Percentiles rank a stretch among this genome's conserved stretches.
Conservation (phyloP, 371 early-diverging fungal genomes). For the Catenaria anguillulae region DNA sequence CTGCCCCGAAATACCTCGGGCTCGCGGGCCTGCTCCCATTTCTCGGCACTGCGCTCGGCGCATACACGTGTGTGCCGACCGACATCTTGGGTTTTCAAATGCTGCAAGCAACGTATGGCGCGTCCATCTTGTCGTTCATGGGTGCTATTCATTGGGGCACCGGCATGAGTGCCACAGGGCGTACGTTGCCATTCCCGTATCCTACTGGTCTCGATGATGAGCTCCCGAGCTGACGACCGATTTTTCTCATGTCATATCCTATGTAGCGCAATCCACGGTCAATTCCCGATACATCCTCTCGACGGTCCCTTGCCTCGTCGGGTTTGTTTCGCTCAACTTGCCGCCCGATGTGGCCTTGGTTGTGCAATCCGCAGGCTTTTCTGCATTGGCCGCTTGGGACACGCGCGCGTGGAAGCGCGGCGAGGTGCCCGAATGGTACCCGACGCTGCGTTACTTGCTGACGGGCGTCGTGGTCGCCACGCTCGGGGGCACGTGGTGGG, state of each 20-base stretch:
- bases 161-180: neutral
- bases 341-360: constrained; percentile 1
- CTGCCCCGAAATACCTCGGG: neutral
- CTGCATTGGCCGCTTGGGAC: neutral
- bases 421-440: constrained; percentile 8
- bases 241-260: too few relatives aligned
- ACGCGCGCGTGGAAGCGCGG: neutral
- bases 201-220: too few relatives aligned
- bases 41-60: neutral
- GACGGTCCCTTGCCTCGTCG: constrained; percentile 3
- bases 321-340: neutral
- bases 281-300: constrained; percentile 7
- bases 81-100: constrained; percentile 1
- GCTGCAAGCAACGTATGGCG: constrained; percentile 8
- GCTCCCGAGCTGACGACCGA: too few relatives aligned
- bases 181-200: too few relatives aligned
- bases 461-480: neutral
- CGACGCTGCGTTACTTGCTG: constrained; percentile 3
- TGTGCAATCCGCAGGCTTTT: neutral
- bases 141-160: constrained; percentile 9
- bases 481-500: neutral
- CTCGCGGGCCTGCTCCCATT: constrained; percentile 10
- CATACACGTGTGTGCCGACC: constrained; percentile 1
- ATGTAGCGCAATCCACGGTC: neutral
- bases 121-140: constrained; percentile 5